phyloP scores from a whole-genome alignment of 352 stramenopile genomes.

The Halophytophthora polymorphica region DNA sequence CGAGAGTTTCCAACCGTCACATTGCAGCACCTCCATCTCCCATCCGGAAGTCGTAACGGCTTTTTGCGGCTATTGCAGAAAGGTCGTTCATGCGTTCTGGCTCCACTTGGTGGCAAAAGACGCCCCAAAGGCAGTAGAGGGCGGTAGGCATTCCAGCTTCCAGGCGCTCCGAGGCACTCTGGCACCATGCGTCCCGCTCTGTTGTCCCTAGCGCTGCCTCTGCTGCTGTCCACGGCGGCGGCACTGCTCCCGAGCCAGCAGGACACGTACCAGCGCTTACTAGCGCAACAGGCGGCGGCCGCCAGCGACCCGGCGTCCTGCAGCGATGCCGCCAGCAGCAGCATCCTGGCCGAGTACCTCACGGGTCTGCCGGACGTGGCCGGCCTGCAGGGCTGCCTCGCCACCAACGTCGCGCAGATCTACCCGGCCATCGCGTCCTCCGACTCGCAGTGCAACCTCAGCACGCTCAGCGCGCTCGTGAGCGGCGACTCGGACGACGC shows the following conservation, averaged over 20 bases:
- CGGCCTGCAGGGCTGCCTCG: constrained; percentile 45
- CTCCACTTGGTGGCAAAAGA: no score
- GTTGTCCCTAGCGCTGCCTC: constrained; percentile 3
- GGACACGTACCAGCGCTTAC: constrained; percentile 19
- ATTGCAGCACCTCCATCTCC: no score
- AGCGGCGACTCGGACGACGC: constrained; percentile 21
- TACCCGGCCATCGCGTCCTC: constrained; percentile 30
- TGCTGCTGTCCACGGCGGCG: constrained; percentile 7
- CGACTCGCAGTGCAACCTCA: constrained; percentile 44
- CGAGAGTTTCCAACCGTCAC: no score
- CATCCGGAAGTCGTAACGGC: no score
- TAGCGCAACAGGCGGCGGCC: constrained; percentile 15
- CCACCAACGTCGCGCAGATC: constrained; percentile 46
- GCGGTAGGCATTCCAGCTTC: no score
- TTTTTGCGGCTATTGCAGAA: no score
- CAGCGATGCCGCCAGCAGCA: constrained; percentile 36
- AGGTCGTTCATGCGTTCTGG: no score
- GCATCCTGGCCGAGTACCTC: constrained; percentile 42
- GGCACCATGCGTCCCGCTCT: not conserved
- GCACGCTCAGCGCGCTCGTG: constrained; percentile 44
- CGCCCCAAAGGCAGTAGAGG: no score
- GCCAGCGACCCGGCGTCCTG: constrained; percentile 34
- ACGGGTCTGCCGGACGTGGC: constrained; percentile 37
- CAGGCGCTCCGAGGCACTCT: no score
- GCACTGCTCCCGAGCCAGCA: constrained; percentile 5